Base-by-base conservation (phyloP, 2,329 filamentous ascomycete genomes). In the Cordyceps militaris region DNA sequence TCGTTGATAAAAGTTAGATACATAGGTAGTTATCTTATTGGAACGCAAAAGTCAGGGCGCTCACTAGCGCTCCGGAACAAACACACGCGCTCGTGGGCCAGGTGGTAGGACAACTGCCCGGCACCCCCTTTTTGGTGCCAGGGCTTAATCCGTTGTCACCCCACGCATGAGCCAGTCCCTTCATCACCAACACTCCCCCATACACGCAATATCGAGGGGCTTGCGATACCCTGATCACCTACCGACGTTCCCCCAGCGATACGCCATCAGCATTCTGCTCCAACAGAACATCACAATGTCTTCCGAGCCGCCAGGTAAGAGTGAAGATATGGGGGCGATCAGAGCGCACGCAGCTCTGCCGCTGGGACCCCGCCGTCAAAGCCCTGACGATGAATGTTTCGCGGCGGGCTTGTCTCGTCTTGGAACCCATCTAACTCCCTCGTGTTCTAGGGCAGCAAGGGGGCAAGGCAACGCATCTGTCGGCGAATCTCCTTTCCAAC, bases 401-500 rank as follows among this genome's bases (percentile, higher is more conserved):
- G 47, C 36, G 26, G n/a, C 46, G 46, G 36, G 30, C 24, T 40
- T 47, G 56, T 58, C 43, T 47, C 34, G 46, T 43, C 21, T 19
- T 43, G 28, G 14, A 49, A 36, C 23, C n/a, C 40, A 42, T 57
- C 46, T 57, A 50, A 57, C 46, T 43, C 34, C 32, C 46, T 50
- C 9, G 14, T 34, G 36, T n/a, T n/a, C n/a, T 49, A 58, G 56
- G 40, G 24, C 49, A 46, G n/a, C 48, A 52, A 42, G 56, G 56
- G 30, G 49, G 16, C 42, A 58, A 54, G 26, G 49, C 49, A 55
- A 46, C 43, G 14, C 57, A 59, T 23, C 26, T 59, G 21, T 59
- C 57, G 14, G 56, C 49, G 70, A 87, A 85, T 72, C 81, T 91
- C 67, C 85, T 86, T 71, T 91, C 88, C 70, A 91, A 91, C 79